Evolutionary conservation across 805 yeast genomes (phyloP).

Genomic region (Kodamaea leandrae): DNA sequence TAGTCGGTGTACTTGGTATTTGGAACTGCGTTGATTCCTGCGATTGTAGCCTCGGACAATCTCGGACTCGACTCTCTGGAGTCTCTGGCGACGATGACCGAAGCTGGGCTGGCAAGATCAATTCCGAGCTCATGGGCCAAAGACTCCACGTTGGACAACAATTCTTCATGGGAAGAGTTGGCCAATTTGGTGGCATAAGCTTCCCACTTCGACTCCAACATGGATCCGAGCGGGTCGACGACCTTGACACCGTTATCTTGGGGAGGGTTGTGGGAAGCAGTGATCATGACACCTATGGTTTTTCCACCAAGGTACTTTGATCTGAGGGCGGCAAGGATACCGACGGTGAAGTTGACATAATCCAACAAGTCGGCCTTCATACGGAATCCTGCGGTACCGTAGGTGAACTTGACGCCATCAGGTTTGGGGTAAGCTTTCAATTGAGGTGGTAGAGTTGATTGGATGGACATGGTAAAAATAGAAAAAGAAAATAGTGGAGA

Average conservation of each 20-base stretch:
- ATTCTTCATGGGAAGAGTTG: slow-evolving; percentile 53
- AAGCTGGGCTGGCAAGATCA: slow-evolving; percentile 41
- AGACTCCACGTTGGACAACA: slow-evolving; percentile 36
- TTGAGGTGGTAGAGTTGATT: neutral
- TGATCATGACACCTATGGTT: slow-evolving; percentile 92
- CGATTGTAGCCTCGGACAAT: slow-evolving; percentile 55
- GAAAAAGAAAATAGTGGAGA: neutral
- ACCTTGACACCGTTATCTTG: slow-evolving; percentile 51
- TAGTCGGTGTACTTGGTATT: slow-evolving; percentile 47
- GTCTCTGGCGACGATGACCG: slow-evolving; percentile 75
- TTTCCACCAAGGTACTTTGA: slow-evolving; percentile 68
- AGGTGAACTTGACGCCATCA: slow-evolving; percentile 43
- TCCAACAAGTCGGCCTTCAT: slow-evolving; percentile 67
- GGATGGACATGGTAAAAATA: neutral
- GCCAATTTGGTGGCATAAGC: slow-evolving; percentile 74
- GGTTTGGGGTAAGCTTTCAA: slow-evolving; percentile 44
- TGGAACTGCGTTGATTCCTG: slow-evolving; percentile 54
- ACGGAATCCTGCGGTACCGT: slow-evolving; percentile 98
- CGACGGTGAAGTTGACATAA: slow-evolving; percentile 72
- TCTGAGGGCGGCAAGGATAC: slow-evolving; percentile 77
- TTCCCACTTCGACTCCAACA: slow-evolving; percentile 87
- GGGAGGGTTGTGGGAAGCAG: slow-evolving; percentile 95
- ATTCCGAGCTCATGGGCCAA: slow-evolving; percentile 45
- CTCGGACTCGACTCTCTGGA: slow-evolving; percentile 81
- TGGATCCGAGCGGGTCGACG: slow-evolving; percentile 91